Base-by-base conservation (phyloP, 2,329 filamentous ascomycete genomes). In the Tolypocladium amazonense region DNA sequence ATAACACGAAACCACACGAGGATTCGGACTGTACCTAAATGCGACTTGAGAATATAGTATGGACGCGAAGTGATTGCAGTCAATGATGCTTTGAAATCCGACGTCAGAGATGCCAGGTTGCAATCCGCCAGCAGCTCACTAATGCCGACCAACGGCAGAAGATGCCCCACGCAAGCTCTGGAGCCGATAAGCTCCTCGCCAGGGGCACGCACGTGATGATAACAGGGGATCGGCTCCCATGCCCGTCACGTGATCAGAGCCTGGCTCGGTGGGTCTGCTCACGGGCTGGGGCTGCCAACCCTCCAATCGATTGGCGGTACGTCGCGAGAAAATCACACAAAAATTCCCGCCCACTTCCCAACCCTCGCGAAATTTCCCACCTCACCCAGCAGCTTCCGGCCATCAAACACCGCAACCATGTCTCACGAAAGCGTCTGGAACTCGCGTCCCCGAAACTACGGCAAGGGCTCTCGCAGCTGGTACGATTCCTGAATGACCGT, bases 351-450 rank as follows among this genome's bases (percentile, higher is more conserved):
- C 68, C 67, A 70, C 65, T 66, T 66, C 62, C 41, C 56, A 61
- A 67, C 67, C 64, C 64, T 69, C 68, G 66, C 68, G 70, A 73
- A 73, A 69, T 71, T 67, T 65, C 65, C 65, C 66, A 67, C 65
- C 67, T 66, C 68, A 65, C 66, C 67, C 65, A 60, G 60, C 62
- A 57, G 45, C 62, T 59, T 62, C 65, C 65, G 65, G 64, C 63
- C 63, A 65, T 61, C 61, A 47, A 74, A 68, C 64, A 72, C 71
- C 74, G 75, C 73, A 75, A 83, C 73, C 71, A 85, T 83, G 82
- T 83, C 80, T 81, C 83, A 84, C 92, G 93, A 97, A 85, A 92
- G 89, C 76, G 92, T 97, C 82, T 99, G 93, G 92, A 96, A 95
- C 88, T 96, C 92, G 76, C 92, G 94, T 79, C 94, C 94, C 76